Percentiles rank a stretch among this genome's conserved stretches.
Conservation (phyloP, 2,329 filamentous ascomycete genomes). For the Sphaerulina musiva region DNA sequence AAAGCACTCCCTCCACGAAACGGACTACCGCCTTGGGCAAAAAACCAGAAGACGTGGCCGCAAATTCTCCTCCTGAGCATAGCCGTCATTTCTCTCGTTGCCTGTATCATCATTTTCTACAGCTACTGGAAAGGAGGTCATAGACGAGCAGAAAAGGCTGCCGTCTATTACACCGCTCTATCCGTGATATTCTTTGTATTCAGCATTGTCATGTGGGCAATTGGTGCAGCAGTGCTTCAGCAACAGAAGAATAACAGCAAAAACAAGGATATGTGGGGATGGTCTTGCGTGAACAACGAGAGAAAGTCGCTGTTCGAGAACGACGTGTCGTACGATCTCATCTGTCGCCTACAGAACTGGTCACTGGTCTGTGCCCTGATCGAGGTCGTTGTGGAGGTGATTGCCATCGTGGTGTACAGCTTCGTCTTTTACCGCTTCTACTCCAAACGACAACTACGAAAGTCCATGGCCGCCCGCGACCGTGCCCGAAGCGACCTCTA, state of each 20-base stretch:
- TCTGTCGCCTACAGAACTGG: constrained; percentile 95
- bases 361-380: constrained; percentile 93
- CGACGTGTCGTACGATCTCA: constrained; percentile 78
- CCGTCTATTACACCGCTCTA: constrained; percentile 92
- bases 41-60: constrained; percentile 75
- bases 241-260: constrained; percentile 63
- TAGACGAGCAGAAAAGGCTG: constrained; percentile 80
- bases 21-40: constrained; percentile 77
- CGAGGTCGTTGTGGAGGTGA: constrained; percentile 84
- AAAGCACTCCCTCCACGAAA: constrained; percentile 67
- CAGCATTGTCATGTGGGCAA: constrained; percentile 84
- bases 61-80: constrained; percentile 77
- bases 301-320: constrained; percentile 65
- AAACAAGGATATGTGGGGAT: constrained; percentile 93
- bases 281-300: constrained; percentile 89
- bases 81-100: constrained; percentile 69
- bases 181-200: constrained; percentile 90
- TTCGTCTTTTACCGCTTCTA: constrained; percentile 97
- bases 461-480: constrained; percentile 94
- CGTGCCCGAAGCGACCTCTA: constrained; percentile 91
- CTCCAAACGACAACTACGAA: constrained; percentile 88
- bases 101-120: constrained; percentile 73
- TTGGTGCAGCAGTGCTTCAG: constrained; percentile 79
- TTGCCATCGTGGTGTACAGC: constrained; percentile 87
- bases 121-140: constrained; percentile 88